A percentile compares a stretch with the other conserved stretches of the same genome.
phyloP scores from a whole-genome alignment of 805 yeast species.

The Candida berthetii region DNA sequence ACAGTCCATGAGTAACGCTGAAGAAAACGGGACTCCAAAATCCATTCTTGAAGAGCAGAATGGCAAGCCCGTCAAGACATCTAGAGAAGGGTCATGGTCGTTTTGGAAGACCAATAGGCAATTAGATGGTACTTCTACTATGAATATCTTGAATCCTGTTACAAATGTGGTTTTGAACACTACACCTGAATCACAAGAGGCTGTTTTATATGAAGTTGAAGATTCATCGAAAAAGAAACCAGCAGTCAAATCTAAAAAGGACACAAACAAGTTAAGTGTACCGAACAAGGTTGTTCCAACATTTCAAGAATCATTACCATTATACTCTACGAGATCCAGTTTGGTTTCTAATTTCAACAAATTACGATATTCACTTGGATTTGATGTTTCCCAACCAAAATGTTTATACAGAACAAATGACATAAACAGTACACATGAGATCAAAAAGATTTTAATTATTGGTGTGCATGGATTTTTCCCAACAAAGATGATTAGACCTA shows the following conservation, averaged over 20 bases:
- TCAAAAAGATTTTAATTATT: conserved; percentile 66
- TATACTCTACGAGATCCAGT: conserved; percentile 9
- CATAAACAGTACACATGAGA: conserved; percentile 10
- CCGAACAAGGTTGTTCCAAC: conserved; percentile 20
- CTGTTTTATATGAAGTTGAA: conserved; percentile 17
- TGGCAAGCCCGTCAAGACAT: background rate
- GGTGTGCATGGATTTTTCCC: conserved; percentile 99
- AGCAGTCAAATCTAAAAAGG: conserved; percentile 1
- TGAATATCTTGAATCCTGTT: conserved; percentile 2
- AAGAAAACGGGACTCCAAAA: background rate
- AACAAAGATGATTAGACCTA: conserved; percentile 71
- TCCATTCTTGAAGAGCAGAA: background rate
- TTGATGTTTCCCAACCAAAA: conserved; percentile 17
- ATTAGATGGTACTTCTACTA: background rate
- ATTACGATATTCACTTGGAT: conserved; percentile 17
- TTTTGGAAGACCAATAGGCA: conserved; percentile 13
- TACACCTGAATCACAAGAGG: conserved; percentile 13
- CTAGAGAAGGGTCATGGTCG: conserved; percentile 16
- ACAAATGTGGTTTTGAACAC: conserved; percentile 10
- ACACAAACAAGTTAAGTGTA: background rate
- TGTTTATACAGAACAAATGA: conserved; percentile 18
- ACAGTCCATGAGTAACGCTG: background rate
- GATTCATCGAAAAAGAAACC: background rate
- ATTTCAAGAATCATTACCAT: conserved; percentile 18
- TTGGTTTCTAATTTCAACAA: conserved; percentile 16